Percentiles rank a stretch among this genome's conserved stretches.
Evolutionary conservation across 2,329 filamentous ascomycete species (phyloP).

Genomic region (Sclerotinia minor): DNA sequence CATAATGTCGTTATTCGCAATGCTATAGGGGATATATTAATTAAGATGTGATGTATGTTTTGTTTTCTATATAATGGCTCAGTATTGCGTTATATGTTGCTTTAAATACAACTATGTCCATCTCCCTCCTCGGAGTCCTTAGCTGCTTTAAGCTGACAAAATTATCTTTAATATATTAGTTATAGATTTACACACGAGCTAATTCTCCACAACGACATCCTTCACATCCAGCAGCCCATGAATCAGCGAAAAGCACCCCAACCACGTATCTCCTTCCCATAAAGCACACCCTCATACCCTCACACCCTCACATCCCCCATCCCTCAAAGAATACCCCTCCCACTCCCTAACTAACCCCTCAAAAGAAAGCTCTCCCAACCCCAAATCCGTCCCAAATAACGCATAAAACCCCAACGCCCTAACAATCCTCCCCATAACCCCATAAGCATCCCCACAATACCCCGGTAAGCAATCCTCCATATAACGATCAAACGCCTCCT

Average conservation of each 20-base stretch:
- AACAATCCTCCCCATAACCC: not conserved
- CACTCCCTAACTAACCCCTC: not conserved
- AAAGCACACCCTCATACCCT: not conserved
- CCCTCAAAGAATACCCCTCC: not conserved
- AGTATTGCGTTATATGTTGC: too few relatives aligned
- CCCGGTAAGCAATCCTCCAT: not conserved
- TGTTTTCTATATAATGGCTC: too few relatives aligned
- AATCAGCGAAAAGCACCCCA: not conserved
- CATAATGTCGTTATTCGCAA: too few relatives aligned
- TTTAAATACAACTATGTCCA: too few relatives aligned
- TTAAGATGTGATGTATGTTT: too few relatives aligned
- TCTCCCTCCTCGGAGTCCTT: too few relatives aligned
- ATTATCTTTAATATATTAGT: too few relatives aligned
- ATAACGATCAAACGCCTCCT: not conserved
- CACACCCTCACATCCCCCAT: not conserved
- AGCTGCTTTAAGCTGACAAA: too few relatives aligned
- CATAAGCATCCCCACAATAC: slow-evolving; percentile 7
- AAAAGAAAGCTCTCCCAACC: slow-evolving; percentile 3
- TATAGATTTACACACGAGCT: too few relatives aligned
- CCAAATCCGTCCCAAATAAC: not conserved
- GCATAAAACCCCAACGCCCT: slow-evolving; percentile 13
- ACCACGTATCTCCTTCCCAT: not conserved
- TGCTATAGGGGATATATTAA: too few relatives aligned
- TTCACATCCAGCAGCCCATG: not conserved
- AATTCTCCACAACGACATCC: too few relatives aligned